phyloP scores from a whole-genome alignment of 345 rosid genomes.

The Syzygium grande region DNA sequence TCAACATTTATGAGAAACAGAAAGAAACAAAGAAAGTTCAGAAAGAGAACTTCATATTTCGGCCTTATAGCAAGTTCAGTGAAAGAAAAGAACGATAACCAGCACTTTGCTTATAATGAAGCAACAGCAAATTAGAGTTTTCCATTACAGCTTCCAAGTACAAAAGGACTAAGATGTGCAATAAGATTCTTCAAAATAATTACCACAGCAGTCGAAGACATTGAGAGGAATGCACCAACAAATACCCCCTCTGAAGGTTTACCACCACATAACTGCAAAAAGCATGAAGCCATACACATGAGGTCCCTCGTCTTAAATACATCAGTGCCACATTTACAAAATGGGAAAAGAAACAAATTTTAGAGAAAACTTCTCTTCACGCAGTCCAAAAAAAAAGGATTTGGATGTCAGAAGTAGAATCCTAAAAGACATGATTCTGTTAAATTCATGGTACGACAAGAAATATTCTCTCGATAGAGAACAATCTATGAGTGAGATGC shows the following conservation, averaged over 20 bases:
- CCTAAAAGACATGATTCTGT: not conserved
- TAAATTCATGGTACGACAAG: not conserved
- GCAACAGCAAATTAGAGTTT: not conserved
- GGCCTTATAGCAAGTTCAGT: not conserved
- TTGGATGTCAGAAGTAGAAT: not conserved
- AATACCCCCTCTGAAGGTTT: constrained; percentile 85
- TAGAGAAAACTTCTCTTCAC: not conserved
- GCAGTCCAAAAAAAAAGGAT: not conserved
- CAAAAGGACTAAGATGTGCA: not conserved
- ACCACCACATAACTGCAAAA: constrained; percentile 83
- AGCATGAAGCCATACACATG: constrained; percentile 15
- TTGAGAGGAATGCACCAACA: constrained; percentile 82
- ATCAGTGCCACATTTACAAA: not conserved
- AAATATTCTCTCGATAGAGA: not conserved
- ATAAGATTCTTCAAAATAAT: not conserved
- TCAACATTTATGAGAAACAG: not conserved
- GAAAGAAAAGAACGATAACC: not conserved
- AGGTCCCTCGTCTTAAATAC: not conserved
- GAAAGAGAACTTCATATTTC: not conserved
- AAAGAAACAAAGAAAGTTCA: not conserved
- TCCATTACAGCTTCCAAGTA: not conserved
- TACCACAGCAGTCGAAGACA: constrained; percentile 99
- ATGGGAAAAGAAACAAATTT: not conserved
- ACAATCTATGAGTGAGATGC: not conserved
- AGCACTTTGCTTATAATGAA: not conserved